These are phyloP conservation scores for Helianthus tuberosus DNA, from an alignment of 129 eudicot species.

Conservation along the genomic window DNA sequence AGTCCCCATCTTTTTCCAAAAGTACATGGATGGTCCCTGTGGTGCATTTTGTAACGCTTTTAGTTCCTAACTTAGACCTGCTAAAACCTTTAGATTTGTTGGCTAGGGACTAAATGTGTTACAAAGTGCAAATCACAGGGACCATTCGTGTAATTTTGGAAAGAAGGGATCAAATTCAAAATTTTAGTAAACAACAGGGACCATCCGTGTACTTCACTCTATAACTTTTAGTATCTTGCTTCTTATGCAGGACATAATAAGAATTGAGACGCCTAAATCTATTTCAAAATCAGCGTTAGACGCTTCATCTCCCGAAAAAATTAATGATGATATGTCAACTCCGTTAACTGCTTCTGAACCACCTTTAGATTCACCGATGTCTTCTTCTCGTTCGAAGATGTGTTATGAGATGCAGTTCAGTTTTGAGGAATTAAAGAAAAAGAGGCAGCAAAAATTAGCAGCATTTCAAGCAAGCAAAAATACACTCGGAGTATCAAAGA, in stretches of 20 bases:
- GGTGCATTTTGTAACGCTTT: too few species aligned
- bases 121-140: too few species aligned
- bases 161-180: too few species aligned
- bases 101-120: too few species aligned
- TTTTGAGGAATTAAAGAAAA: slow-evolving; percentile 61
- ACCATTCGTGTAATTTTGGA: too few species aligned
- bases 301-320: slow-evolving; percentile 34
- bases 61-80: too few species aligned
- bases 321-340: slow-evolving; percentile 33
- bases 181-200: too few species aligned
- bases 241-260: slow-evolving; percentile 43
- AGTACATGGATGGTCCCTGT: too few species aligned
- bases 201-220: too few species aligned
- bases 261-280: slow-evolving; percentile 35
- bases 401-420: slow-evolving; percentile 72
- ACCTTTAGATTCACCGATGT: slow-evolving; percentile 43
- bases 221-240: slow-evolving; percentile 9
- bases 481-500: slow-evolving; percentile 34
- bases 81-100: too few species aligned
- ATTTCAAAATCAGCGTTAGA: slow-evolving; percentile 29
- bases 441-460: slow-evolving; percentile 64
- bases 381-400: slow-evolving; percentile 45
- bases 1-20: too few species aligned
- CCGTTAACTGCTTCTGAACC: slow-evolving; percentile 37
- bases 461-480: slow-evolving; percentile 42